Percentiles rank a stretch among this genome's conserved stretches.
These are phyloP conservation scores for Pseudogymnoascus sp. DNA, from an alignment of 2,329 filamentous ascomycete genomes.

Conservation along the genomic window DNA sequence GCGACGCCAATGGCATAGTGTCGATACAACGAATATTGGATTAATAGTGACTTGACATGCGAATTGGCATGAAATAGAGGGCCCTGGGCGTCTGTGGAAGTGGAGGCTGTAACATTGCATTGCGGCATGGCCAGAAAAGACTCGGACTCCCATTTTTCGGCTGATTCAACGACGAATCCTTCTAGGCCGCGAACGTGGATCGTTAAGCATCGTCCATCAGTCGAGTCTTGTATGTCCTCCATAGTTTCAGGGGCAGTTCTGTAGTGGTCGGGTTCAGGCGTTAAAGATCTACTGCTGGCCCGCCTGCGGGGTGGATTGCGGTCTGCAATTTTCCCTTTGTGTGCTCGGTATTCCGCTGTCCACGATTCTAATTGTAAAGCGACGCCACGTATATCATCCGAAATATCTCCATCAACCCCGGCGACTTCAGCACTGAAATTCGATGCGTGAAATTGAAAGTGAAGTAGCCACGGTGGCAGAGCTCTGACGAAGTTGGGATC, in stretches of 20 bases:
- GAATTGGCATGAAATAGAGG: constrained; percentile 83
- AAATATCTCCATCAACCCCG: constrained; percentile 77
- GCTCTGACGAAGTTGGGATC: constrained; percentile 66
- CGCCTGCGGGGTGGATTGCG: constrained; percentile 56
- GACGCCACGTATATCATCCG: constrained; percentile 70
- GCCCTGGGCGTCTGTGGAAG: constrained; percentile 76
- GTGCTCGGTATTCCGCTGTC: constrained; percentile 80
- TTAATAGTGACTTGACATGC: constrained; percentile 65
- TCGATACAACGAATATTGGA: constrained; percentile 88
- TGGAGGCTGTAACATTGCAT: constrained; percentile 79
- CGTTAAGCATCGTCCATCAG: constrained; percentile 74
- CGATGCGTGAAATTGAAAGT: constrained; percentile 75
- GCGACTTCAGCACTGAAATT: constrained; percentile 89
- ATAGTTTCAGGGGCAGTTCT: constrained; percentile 42
- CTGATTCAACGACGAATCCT: constrained; percentile 80
- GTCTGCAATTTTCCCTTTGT: constrained; percentile 59
- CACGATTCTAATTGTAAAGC: constrained; percentile 82
- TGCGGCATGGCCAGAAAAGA: constrained; percentile 79
- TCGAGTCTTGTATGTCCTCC: constrained; percentile 40
- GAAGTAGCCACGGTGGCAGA: constrained; percentile 75
- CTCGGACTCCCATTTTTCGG: constrained; percentile 75
- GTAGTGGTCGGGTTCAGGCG: constrained; percentile 59
- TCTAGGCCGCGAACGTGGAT: constrained; percentile 78
- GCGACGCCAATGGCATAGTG: constrained; percentile 87
- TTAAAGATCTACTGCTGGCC: constrained; percentile 61